Conservation (phyloP, 2,329 filamentous ascomycete species). For the Trichoderma endophyticum region DNA sequence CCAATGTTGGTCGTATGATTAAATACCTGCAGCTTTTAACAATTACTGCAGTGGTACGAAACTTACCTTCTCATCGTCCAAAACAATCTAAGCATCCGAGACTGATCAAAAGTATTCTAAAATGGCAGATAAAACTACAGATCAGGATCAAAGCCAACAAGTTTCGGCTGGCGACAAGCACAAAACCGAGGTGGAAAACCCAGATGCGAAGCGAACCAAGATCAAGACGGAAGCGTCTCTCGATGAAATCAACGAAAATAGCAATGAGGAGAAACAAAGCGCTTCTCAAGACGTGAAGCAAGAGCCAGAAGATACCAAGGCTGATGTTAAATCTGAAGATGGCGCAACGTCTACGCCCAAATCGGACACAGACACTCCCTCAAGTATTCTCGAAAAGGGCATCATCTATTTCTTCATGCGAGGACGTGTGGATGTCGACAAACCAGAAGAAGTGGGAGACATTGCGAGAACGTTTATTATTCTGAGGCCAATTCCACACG, state of each 20-base stretch:
- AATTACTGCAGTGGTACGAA: background rate
- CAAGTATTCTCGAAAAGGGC: constrained; percentile 75
- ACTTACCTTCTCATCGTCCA: background rate
- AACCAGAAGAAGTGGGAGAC: constrained; percentile 66
- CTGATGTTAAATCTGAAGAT: background rate
- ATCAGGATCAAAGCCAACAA: background rate
- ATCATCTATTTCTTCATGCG: constrained; percentile 90
- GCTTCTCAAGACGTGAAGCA: background rate
- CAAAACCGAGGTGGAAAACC: constrained; percentile 27
- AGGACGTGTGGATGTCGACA: constrained; percentile 68
- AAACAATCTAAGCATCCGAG: background rate
- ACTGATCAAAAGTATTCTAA: background rate
- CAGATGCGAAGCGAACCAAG: constrained; percentile 30
- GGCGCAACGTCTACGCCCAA: constrained; percentile 21
- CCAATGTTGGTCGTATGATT: background rate
- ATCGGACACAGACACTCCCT: constrained; percentile 35
- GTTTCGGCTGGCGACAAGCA: constrained; percentile 29
- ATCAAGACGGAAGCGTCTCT: constrained; percentile 21
- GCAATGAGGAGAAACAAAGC: background rate
- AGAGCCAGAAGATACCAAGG: constrained; percentile 3
- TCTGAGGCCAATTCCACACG: constrained; percentile 66
- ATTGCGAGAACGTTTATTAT: constrained; percentile 77
- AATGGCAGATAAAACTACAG: background rate
- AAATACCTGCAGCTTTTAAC: background rate
- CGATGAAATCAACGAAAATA: background rate